Evolutionary conservation across 78 protist genomes (phyloP), one percentile per base, ranked within the genome.

Genomic region (Emiliania huxleyi): DNA sequence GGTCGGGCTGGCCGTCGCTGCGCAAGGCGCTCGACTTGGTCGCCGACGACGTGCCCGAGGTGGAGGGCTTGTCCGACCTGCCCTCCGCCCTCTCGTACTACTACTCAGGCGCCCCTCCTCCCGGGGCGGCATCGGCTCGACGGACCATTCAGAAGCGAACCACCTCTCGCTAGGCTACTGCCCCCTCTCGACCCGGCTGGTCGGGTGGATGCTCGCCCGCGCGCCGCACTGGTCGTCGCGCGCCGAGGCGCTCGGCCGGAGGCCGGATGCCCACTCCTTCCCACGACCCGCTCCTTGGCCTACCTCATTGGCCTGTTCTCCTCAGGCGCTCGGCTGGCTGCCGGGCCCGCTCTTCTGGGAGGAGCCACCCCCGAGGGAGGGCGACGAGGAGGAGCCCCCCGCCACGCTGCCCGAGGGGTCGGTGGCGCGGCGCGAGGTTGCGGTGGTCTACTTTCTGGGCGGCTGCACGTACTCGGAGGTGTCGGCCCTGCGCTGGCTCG

Each of bases 401-500:
- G 26, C 5, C 29, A 5, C 33, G 69, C 33, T 22, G 81, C 2
- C 44, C 29, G 81, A 71, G 81, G 42, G 29, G 19, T 3, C 21
- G 42, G 75, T 1, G 52, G 33, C 12, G 6, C 35, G 94, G 85
- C 29, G 5, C 0, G 19, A 33, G 26, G 73, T 96, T 26, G 89
- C 94, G 73, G 38, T 97, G 25, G 97, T 97, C 42, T 95, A 52
- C 87, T 97, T 93, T 87, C 33, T 97, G n/a, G 98, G 98, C 56
- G 98, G 98, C 2, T 15, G 95, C 42, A 95, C 98, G 23, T 95
- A 71, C 81, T 88, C 98, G 0, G 98, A 97, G 83, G 87, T 97
- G 5, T 92, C 98, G 19, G 96, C 96, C 29, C 91, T 97, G 40
- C 96, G 98, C n/a, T 96, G 91, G 92, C 91, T 97, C 45, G 35